Percentiles rank a stretch among this genome's conserved stretches.
Evolutionary conservation across 768 basidiomycete genomes (phyloP).

Genomic region (Neoboletus brunneissimus): DNA sequence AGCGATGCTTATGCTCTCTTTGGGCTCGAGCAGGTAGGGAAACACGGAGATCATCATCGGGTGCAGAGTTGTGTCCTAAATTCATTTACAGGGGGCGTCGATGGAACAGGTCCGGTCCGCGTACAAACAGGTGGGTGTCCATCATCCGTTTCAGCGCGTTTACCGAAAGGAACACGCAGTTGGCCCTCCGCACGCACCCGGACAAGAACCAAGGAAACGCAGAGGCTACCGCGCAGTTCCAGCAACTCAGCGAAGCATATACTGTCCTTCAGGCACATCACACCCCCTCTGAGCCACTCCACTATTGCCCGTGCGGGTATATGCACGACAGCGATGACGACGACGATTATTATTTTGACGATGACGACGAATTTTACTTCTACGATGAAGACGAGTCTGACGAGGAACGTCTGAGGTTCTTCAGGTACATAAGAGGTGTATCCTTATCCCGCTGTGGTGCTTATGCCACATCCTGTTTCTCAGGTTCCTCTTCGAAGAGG

Average conservation of each 20-base stretch:
- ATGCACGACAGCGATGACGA: slow-evolving; percentile 41
- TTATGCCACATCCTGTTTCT: slow-evolving; percentile 2
- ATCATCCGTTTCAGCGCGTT: background rate
- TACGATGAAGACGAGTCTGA: slow-evolving; percentile 34
- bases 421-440: slow-evolving; percentile 41
- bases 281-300: slow-evolving; percentile 26
- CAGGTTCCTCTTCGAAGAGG: slow-evolving; percentile 50
- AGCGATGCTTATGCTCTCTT: slow-evolving; percentile 42
- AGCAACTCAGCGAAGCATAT: slow-evolving; percentile 68
- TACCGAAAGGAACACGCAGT: slow-evolving; percentile 31
- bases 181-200: slow-evolving; percentile 68
- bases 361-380: slow-evolving; percentile 30
- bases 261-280: slow-evolving; percentile 56
- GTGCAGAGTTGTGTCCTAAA: slow-evolving; percentile 4
- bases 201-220: slow-evolving; percentile 72
- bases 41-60: background rate
- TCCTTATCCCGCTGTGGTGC: background rate
- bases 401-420: slow-evolving; percentile 39
- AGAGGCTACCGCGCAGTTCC: slow-evolving; percentile 67
- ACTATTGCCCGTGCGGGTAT: slow-evolving; percentile 11
- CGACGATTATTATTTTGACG: slow-evolving; percentile 29
- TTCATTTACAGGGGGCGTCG: slow-evolving; percentile 47
- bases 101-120: slow-evolving; percentile 63
- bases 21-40: slow-evolving; percentile 52
- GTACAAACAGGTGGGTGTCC: slow-evolving; percentile 59